These are phyloP conservation scores for Theileria luwenshuni DNA, from an alignment of 169 alveolate genomes.

Conservation along the genomic window DNA sequence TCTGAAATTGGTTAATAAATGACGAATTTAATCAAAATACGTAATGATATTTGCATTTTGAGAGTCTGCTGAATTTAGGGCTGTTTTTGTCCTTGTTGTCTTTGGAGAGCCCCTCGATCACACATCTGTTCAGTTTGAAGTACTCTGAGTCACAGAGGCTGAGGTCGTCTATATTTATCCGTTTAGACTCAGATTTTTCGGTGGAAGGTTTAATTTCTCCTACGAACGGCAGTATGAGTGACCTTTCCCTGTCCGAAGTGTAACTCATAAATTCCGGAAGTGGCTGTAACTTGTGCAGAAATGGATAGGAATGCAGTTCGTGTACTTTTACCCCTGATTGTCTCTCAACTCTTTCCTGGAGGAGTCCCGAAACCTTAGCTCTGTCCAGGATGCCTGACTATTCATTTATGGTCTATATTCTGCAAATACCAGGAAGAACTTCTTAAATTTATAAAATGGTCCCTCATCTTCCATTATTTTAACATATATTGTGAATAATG, in stretches of 20 bases:
- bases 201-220: not conserved
- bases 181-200: not conserved
- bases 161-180: not conserved
- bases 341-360: constrained; percentile 5
- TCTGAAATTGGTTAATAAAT: not conserved
- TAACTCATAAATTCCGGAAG: constrained; percentile 14
- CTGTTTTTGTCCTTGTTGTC: constrained; percentile 16
- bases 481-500: too few species aligned
- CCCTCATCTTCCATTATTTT: constrained; percentile 3
- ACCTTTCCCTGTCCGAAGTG: not conserved
- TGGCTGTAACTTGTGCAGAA: constrained; percentile 7
- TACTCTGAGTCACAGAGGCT: constrained; percentile 2
- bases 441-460: not conserved
- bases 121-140: constrained; percentile 21
- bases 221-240: constrained; percentile 14
- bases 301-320: constrained; percentile 12
- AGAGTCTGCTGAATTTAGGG: constrained; percentile 20
- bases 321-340: constrained; percentile 20
- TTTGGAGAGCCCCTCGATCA: constrained; percentile 7
- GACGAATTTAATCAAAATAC: not conserved
- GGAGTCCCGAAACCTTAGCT: not conserved
- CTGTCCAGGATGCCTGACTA: constrained; percentile 15
- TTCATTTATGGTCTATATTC: not conserved
- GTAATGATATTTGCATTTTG: constrained; percentile 12
- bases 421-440: not conserved